phyloP scores from a whole-genome alignment of 2,329 filamentous ascomycete species.

The Bipolaris gigantea region DNA sequence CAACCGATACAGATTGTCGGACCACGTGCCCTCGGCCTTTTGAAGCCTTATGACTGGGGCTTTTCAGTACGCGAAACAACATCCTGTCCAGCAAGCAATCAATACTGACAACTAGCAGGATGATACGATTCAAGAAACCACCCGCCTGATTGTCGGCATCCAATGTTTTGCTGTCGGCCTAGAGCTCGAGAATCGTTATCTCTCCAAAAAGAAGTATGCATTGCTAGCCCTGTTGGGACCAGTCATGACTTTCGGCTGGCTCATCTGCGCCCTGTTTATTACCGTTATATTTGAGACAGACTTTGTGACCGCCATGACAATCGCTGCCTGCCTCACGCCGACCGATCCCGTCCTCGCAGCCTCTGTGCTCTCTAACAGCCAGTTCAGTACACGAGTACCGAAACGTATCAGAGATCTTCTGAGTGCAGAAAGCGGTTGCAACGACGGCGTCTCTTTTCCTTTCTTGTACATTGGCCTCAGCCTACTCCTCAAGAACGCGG shows the following conservation, averaged over 20 bases:
- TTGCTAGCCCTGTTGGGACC: slow-evolving; percentile 54
- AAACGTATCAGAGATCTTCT: slow-evolving; percentile 56
- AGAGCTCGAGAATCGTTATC: slow-evolving; percentile 50
- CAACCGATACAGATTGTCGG: slow-evolving; percentile 37
- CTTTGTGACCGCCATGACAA: slow-evolving; percentile 52
- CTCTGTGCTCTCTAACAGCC: slow-evolving; percentile 56
- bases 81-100: background rate
- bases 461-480: slow-evolving; percentile 59
- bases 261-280: slow-evolving; percentile 53
- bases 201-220: slow-evolving; percentile 56
- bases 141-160: slow-evolving; percentile 52
- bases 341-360: slow-evolving; percentile 61
- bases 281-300: slow-evolving; percentile 52
- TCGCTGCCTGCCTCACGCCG: slow-evolving; percentile 59
- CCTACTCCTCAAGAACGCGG: slow-evolving; percentile 46
- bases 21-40: slow-evolving; percentile 44
- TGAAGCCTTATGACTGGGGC: slow-evolving; percentile 49
- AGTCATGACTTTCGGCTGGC: slow-evolving; percentile 56
- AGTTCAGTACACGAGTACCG: slow-evolving; percentile 57
- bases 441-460: slow-evolving; percentile 60
- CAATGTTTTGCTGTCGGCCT: slow-evolving; percentile 45
- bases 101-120: slow-evolving; percentile 36
- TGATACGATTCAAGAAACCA: slow-evolving; percentile 46
- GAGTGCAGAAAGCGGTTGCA: slow-evolving; percentile 58
- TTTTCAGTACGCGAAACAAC: slow-evolving; percentile 12